Conservation (phyloP, 2,329 filamentous ascomycete genomes). For the Alternaria angustiovoidea region DNA sequence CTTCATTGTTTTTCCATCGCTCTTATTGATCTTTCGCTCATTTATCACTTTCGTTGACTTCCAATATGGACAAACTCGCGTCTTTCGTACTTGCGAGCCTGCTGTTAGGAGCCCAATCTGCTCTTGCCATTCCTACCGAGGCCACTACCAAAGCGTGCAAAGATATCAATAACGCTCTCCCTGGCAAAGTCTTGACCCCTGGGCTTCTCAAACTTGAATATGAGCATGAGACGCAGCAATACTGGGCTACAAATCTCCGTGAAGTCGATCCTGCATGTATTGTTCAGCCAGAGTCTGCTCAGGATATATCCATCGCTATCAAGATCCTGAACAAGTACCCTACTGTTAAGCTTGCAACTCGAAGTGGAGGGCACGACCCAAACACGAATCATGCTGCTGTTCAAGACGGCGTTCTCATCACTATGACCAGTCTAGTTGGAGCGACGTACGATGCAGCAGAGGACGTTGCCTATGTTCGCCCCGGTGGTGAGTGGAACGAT, state of each 20-base stretch:
- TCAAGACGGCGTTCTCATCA: slow-evolving; percentile 50
- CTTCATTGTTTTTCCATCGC: background rate
- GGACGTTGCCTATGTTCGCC: slow-evolving; percentile 50
- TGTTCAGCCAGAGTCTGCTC: slow-evolving; percentile 31
- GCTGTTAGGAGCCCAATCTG: slow-evolving; percentile 13
- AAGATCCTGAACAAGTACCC: slow-evolving; percentile 35
- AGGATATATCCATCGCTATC: slow-evolving; percentile 35
- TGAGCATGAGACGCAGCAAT: slow-evolving; percentile 28
- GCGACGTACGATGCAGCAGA: slow-evolving; percentile 46
- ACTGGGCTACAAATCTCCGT: slow-evolving; percentile 31
- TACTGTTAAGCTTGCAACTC: slow-evolving; percentile 34
- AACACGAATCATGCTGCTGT: slow-evolving; percentile 48
- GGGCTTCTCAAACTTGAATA: slow-evolving; percentile 30
- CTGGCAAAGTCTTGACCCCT: slow-evolving; percentile 28
- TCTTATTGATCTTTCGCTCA: background rate
- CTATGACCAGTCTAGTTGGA: slow-evolving; percentile 46
- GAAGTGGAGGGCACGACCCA: slow-evolving; percentile 49
- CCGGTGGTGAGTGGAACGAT: slow-evolving; percentile 53
- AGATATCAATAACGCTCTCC: slow-evolving; percentile 28
- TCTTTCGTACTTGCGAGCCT: slow-evolving; percentile 12
- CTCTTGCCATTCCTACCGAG: slow-evolving; percentile 22
- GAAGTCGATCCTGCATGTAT: slow-evolving; percentile 36
- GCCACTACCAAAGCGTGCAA: slow-evolving; percentile 28
- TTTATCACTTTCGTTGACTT: background rate
- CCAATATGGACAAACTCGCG: slow-evolving; percentile 10